Percentiles rank a stretch among this genome's conserved stretches.
These are phyloP conservation scores for Ceratocystis lukuohia DNA, from an alignment of 2,329 filamentous ascomycete species.

Conservation along the genomic window DNA sequence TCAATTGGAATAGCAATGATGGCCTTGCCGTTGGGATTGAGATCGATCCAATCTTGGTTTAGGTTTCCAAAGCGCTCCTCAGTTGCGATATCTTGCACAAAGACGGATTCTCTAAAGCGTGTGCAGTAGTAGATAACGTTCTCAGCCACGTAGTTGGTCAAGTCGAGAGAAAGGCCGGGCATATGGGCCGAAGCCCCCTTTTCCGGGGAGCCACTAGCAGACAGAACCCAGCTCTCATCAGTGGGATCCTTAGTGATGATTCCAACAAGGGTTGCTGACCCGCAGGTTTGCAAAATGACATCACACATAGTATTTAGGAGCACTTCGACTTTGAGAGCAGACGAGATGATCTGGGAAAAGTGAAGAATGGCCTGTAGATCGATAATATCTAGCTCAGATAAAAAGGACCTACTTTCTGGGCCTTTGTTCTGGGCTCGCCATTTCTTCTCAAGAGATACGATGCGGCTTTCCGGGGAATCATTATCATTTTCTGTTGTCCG, in stretches of 20 bases:
- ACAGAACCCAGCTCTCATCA: constrained; percentile 50
- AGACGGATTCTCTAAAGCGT: constrained; percentile 61
- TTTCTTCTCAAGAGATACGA: background rate
- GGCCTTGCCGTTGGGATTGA: constrained; percentile 56
- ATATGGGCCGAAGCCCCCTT: constrained; percentile 53
- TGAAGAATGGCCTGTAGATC: constrained; percentile 66
- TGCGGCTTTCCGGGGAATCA: background rate
- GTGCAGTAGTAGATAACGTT: constrained; percentile 67
- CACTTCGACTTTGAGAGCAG: constrained; percentile 60
- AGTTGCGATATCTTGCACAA: constrained; percentile 56
- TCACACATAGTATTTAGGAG: constrained; percentile 70
- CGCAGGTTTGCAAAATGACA: constrained; percentile 66
- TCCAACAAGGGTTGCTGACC: constrained; percentile 55
- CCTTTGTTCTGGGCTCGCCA: constrained; percentile 10
- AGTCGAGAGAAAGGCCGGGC: constrained; percentile 49
- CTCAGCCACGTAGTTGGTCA: constrained; percentile 56
- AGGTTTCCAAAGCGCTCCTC: constrained; percentile 72
- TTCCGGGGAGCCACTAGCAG: constrained; percentile 60
- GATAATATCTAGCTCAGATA: constrained; percentile 70
- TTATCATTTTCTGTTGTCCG: background rate
- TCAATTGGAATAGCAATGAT: constrained; percentile 70
- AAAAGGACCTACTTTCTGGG: constrained; percentile 43
- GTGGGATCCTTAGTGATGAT: constrained; percentile 59
- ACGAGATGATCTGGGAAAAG: constrained; percentile 67
- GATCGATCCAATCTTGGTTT: constrained; percentile 51